Percentiles rank a stretch among this genome's conserved stretches.
Evolutionary conservation across 805 yeast genomes (phyloP).

Genomic region (Sporopachydermia lactativora): DNA sequence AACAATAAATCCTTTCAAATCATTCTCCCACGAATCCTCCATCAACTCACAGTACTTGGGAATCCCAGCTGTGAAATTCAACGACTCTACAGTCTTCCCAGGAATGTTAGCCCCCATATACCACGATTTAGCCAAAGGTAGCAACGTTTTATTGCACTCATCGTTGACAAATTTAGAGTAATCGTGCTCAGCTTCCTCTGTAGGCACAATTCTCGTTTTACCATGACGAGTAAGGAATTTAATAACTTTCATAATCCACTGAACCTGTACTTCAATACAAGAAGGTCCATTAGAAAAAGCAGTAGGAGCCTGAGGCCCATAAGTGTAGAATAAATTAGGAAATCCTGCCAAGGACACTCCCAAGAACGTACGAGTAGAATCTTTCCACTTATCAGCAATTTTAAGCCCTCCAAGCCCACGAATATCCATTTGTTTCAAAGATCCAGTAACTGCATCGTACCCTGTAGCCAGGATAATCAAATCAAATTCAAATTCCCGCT

Average conservation of each 20-base stretch:
- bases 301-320: slow-evolving; percentile 22
- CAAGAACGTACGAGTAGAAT: slow-evolving; percentile 14
- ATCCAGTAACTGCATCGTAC: slow-evolving; percentile 16
- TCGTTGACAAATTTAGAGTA: slow-evolving; percentile 13
- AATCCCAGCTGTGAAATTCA: slow-evolving; percentile 14
- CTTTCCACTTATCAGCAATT: slow-evolving; percentile 14
- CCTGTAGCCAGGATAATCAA: slow-evolving; percentile 13
- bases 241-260: slow-evolving; percentile 13
- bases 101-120: slow-evolving; percentile 21
- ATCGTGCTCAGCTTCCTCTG: slow-evolving; percentile 11
- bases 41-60: slow-evolving; percentile 11
- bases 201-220: slow-evolving; percentile 10
- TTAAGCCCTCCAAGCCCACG: slow-evolving; percentile 10
- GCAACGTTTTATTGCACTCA: slow-evolving; percentile 10
- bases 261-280: slow-evolving; percentile 15
- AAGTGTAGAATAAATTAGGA: slow-evolving; percentile 19
- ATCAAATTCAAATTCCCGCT: slow-evolving; percentile 10
- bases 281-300: slow-evolving; percentile 20
- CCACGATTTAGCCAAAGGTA: slow-evolving; percentile 16
- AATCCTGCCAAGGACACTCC: slow-evolving; percentile 15
- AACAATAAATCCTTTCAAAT: background rate
- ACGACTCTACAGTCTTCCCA: slow-evolving; percentile 15
- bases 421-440: slow-evolving; percentile 12
- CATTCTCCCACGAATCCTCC: slow-evolving; percentile 3
- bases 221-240: slow-evolving; percentile 7